These are phyloP conservation scores for Candida sanyaensis DNA, from an alignment of 1,139 yeast species.

Conservation along the genomic window DNA sequence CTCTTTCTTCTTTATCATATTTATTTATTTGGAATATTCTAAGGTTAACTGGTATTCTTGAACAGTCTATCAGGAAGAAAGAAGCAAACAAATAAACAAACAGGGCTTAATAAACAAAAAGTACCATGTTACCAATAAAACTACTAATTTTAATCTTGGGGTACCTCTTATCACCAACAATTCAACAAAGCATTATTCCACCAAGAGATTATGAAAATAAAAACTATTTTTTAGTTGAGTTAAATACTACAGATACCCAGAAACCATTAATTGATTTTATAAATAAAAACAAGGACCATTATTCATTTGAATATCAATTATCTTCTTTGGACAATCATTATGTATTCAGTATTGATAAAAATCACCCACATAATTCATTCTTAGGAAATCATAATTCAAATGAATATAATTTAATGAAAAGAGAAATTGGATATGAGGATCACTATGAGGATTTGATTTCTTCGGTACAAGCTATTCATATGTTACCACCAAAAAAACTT, in stretches of 20 bases:
- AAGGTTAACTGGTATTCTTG: too few species aligned
- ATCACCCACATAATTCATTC: conserved; percentile 31
- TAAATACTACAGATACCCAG: conserved; percentile 34
- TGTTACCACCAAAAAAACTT: conserved; percentile 50
- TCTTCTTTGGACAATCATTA: conserved; percentile 60
- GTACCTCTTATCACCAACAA: conserved; percentile 9
- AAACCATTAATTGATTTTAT: conserved; percentile 34
- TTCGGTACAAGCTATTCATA: conserved; percentile 44
- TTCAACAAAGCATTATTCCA: conserved; percentile 20
- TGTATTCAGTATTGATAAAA: conserved; percentile 57
- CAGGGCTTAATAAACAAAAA: too few species aligned
- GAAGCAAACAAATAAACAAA: too few species aligned
- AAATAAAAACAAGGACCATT: conserved; percentile 32
- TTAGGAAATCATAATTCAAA: conserved; percentile 42
- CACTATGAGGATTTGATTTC: conserved; percentile 29
- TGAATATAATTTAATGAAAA: conserved; percentile 24
- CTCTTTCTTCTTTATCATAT: too few species aligned
- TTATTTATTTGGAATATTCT: too few species aligned
- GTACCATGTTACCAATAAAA: conserved; percentile 12
- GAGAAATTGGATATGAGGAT: conserved; percentile 27
- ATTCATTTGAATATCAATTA: conserved; percentile 57
- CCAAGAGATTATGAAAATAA: conserved; percentile 38
- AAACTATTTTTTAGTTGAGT: conserved; percentile 61
- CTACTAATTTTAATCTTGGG: conserved; percentile 11
- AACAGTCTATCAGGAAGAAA: too few species aligned